Percentiles rank a stretch among this genome's conserved stretches.
phyloP scores from a whole-genome alignment of 164 flowering plant species.

The Vitis cinerea region DNA sequence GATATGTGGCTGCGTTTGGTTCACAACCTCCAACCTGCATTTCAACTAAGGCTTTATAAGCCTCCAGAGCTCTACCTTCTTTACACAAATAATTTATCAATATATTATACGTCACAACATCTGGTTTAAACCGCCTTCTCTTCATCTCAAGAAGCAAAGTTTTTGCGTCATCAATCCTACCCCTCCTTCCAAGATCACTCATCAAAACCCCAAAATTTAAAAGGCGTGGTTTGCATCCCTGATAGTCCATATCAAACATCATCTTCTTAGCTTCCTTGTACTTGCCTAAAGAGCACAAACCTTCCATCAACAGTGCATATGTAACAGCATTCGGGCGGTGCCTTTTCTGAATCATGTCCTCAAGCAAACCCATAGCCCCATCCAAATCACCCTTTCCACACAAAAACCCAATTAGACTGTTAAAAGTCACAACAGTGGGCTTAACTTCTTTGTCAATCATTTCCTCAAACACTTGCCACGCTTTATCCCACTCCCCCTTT shows the following conservation, averaged over 20 bases:
- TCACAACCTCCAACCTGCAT: constrained; percentile 78
- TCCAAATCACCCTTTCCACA: constrained; percentile 53
- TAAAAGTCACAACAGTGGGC: constrained; percentile 72
- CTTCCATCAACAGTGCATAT: constrained; percentile 79
- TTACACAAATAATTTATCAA: constrained; percentile 63
- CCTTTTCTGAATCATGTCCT: constrained; percentile 64
- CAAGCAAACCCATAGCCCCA: constrained; percentile 46
- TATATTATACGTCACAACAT: constrained; percentile 72
- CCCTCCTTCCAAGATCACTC: constrained; percentile 69
- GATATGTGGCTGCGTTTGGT: constrained; percentile 73
- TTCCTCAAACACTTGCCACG: constrained; percentile 68
- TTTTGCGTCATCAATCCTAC: constrained; percentile 71
- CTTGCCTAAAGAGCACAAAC: constrained; percentile 58
- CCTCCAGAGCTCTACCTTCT: constrained; percentile 55
- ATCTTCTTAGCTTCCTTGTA: constrained; percentile 66
- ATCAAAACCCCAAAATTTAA: constrained; percentile 81
- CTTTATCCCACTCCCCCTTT: constrained; percentile 46
- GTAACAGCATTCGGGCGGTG: constrained; percentile 60
- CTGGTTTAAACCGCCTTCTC: constrained; percentile 64
- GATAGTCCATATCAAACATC: constrained; percentile 97
- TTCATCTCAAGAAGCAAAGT: constrained; percentile 70
- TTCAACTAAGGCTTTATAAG: constrained; percentile 64
- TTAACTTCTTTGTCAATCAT: constrained; percentile 68
- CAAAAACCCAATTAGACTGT: constrained; percentile 64
- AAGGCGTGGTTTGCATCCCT: constrained; percentile 59